Evolutionary conservation across 495 filamentous ascomycete species (phyloP), one percentile per base, ranked within the genome.

Genomic region (Aspergillus saccharolyticus): DNA sequence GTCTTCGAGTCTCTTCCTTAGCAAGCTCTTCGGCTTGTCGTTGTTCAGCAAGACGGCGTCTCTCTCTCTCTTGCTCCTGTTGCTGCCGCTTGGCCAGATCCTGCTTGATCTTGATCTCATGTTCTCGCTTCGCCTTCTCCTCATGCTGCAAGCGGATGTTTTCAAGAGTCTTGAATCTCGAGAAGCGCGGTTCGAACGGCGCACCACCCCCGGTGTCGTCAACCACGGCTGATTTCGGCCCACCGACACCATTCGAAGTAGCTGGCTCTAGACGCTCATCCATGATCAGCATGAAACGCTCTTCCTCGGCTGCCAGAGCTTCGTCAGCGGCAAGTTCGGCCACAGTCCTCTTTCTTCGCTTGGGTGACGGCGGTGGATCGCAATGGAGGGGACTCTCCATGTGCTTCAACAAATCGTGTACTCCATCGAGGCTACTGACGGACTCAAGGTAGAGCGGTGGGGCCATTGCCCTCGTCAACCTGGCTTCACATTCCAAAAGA

Each of bases 241-340:
- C 79, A 43, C 75, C 80, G 42, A 84, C 79, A 16, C 76, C 79
- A 47, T 80, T 75, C 0, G 81, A 79, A 43, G 76, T 73, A 17
- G 80, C 79, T 12, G 86, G 76, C 20, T 84, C 81, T 46, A 90
- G 78, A 15, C 90, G 82, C 63, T 97, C 95, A 55, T 99, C 94
- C 76, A 93, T 85, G 48, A 89, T 87, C 39, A 97, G 89, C 87
- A 97, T 91, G 61, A 91, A 92, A 24, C 89, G 79, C 68, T 97
- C 90, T 66, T 90, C 86, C 46, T 94, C 87, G 12, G 90, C 91
- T 6, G 90, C 90, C 56, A 89, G 75, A 0, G 94, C 92, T 68
- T 97, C 91, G 66, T 97, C 94, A 2, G 91, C 92, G 28, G 89
- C 93, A 70, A 97, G 80, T 64, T 99, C 92, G 6, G 95, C 94